Percentiles rank a stretch among this genome's conserved stretches.
phyloP scores from a whole-genome alignment of 2,329 filamentous ascomycete species.

The Mollisia scopiformis region DNA sequence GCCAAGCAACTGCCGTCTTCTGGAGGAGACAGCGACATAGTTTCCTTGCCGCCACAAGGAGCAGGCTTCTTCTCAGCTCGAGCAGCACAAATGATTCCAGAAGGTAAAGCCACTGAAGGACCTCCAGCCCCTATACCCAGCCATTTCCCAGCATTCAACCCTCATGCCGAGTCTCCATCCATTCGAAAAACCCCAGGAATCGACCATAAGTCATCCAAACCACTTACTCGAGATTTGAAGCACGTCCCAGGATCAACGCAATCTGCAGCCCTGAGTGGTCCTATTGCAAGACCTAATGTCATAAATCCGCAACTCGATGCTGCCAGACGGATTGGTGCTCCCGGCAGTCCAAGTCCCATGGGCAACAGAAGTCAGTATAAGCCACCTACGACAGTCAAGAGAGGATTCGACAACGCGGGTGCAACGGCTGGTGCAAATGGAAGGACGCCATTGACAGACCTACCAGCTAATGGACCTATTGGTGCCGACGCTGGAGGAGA shows the following conservation, averaged over 20 bases:
- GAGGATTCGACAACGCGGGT: conserved; percentile 24
- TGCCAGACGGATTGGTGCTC: conserved; percentile 61
- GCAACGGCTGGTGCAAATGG: conserved; percentile 3
- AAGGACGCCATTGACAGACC: conserved; percentile 33
- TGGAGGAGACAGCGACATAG: conserved; percentile 16
- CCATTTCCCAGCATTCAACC: conserved; percentile 66
- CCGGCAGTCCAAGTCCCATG: conserved; percentile 56
- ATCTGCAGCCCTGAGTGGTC: conserved; percentile 9
- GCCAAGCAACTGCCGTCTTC: conserved; percentile 15
- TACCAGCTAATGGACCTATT: conserved; percentile 33
- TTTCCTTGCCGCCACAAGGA: conserved; percentile 29
- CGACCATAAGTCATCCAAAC: conserved; percentile 76
- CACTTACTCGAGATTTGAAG: conserved; percentile 61
- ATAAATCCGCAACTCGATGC: conserved; percentile 58
- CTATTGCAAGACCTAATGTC: conserved; percentile 42
- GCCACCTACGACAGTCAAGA: conserved; percentile 57
- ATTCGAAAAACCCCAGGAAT: conserved; percentile 88
- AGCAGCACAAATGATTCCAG: conserved; percentile 60
- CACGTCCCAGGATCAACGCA: conserved; percentile 48
- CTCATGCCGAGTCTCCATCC: conserved; percentile 77
- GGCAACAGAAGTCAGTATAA: conserved; percentile 61
- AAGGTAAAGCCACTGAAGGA: conserved; percentile 30
- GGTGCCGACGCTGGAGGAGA: conserved; percentile 27
- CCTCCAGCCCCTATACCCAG: conserved; percentile 45
- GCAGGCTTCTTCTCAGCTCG: conserved; percentile 71